Base-by-base conservation (phyloP, 2,329 filamentous ascomycete species). In the Curvularia hawaiiensis region DNA sequence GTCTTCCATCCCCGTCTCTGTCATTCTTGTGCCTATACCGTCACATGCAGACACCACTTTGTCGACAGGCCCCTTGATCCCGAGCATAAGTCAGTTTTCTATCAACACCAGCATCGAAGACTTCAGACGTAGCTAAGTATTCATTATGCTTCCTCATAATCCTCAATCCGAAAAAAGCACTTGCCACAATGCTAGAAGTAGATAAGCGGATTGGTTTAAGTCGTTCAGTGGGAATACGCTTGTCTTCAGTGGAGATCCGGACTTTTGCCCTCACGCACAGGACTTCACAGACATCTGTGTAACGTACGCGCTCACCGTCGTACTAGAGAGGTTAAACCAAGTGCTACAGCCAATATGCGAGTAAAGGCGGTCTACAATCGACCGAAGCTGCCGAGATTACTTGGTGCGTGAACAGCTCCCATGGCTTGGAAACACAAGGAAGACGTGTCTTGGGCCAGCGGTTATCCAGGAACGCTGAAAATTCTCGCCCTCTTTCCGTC, bases 331-430 rank as follows among this genome's bases (percentile, higher is more conserved):
- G n/a, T 49, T 76, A 50, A 3, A 68, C 75, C 18, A 79, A 84
- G 53, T 83, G 86, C 73, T 86, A 86, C 69, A 70, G 72, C 20
- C 83, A 87, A 66, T 79, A 84, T 24, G 82, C 78, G 35, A 76
- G 77, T 10, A 79, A 81, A 4, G 84, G 85, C 24, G 86, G 84
- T 1, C 74, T 89, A 3, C 71, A 88, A 41, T 82, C 89, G 62
- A 82, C 81, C 3, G 86, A 89, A 69, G 85, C 80, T 0, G 84
- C 83, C 11, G 72, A 75, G 35, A 75, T 75, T 54, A 66, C 62
- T 54, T 66, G 71, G 64, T 74, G 71, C 56, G 72, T 74, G 49
- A 61, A 64, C 55, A 26, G 28, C 28, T 10, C 38, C 30, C 30
- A 4, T 22, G 18, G 16, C 12, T 20, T 41, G 2, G 35, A 28